A percentile compares a stretch with the other conserved stretches of the same genome.
phyloP scores from a whole-genome alignment of 169 alveolate species.

The Plasmodium vinckei region DNA sequence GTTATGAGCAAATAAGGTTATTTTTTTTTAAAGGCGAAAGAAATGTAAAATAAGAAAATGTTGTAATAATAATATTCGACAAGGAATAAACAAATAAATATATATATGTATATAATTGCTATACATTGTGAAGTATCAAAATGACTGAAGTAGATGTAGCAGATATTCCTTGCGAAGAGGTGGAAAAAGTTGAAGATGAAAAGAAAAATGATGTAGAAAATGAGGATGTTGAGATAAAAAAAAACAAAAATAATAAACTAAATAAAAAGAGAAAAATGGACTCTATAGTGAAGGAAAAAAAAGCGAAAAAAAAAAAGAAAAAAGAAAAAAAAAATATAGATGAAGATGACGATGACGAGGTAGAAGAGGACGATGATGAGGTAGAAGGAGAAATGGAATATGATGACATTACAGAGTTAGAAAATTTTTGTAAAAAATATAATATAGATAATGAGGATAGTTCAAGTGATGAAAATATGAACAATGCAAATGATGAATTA shows the following conservation, averaged over 20 bases:
- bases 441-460: constrained; percentile 10
- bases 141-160: too few relatives aligned
- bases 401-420: constrained; percentile 3
- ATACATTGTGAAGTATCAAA: too few relatives aligned
- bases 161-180: too few relatives aligned
- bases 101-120: too few relatives aligned
- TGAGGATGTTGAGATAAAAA: not conserved
- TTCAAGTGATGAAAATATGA: constrained; percentile 26
- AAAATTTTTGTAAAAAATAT: constrained; percentile 32
- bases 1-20: too few relatives aligned
- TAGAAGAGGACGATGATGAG: not conserved
- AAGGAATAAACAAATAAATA: too few relatives aligned
- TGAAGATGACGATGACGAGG: not conserved
- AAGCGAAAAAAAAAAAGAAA: not conserved
- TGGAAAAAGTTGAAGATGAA: not conserved
- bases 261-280: not conserved
- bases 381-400: not conserved
- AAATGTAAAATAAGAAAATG: too few relatives aligned
- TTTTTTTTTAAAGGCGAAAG: too few relatives aligned
- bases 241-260: not conserved
- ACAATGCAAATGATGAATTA: not conserved
- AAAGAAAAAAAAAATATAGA: not conserved
- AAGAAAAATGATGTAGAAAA: not conserved
- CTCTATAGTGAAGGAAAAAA: not conserved
- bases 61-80: too few relatives aligned